Evolutionary conservation across 768 basidiomycete genomes (phyloP), one percentile per base, ranked within the genome.

Genomic region (Mycena albidolilacea): DNA sequence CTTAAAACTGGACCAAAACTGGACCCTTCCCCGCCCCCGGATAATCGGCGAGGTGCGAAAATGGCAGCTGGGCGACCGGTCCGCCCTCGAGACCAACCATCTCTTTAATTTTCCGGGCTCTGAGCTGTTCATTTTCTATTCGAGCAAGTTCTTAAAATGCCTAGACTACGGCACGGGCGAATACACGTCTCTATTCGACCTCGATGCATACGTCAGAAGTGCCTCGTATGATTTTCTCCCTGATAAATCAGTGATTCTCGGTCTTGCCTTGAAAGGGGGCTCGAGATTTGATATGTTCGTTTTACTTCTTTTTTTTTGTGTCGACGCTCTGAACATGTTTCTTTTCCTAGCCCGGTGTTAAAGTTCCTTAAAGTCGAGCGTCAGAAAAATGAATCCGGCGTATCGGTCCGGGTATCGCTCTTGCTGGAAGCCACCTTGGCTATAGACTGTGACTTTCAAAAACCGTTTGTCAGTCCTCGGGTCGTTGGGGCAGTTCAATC

Each of bases 391-490:
- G 37, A 48, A 57, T 21, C 46, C 14, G 43, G 52, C 1, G 17
- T 70, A 35, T 8, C 64, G 9, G 30, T 30, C 30, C 30, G 30
- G 30, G 73, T 58, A 19, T 48, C 50, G 50, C 15, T 67, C 17
- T n/a, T 74, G 44, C 41, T 74, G 46, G 64, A 65, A n/a, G 52
- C 52, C 15, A 61, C 73, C 14, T 46, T 70, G 9, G 41, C 68
- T 14, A 19, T 1, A 23, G 59, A 67, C 23, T 67, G 68, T 9
- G 73, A 70, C 37, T 70, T 64, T 41, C 68, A 70, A 39, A 74
- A 74, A 48, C 73, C 73, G 7, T 74, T 74, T 50, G 73, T 74
- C 21, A 70, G 73, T 41, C 21, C 73, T 39, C 58, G n/a, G 44
- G 57, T 74, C 38, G 73, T 74, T 55, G 73, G 73, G 10, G 73